Conservation (phyloP, 352 stramenopile species). For the Phytophthora citrophthora region DNA sequence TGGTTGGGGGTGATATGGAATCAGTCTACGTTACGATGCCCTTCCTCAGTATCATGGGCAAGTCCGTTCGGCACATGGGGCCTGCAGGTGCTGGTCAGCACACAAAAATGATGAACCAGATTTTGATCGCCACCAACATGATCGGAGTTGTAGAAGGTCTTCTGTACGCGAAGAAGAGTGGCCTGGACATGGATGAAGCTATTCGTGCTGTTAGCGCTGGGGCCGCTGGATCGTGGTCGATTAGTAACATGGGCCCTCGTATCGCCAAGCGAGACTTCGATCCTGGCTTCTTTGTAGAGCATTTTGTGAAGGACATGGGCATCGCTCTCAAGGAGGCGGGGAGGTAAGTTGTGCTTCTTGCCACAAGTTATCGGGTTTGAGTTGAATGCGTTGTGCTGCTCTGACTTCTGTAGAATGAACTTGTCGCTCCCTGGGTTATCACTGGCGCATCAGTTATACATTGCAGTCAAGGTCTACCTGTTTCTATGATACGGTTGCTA, state of each 20-base stretch:
- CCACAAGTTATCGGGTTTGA: no score
- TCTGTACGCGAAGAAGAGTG: constrained; percentile 88
- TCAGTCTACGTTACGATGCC: constrained; percentile 83
- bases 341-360: constrained; percentile 35
- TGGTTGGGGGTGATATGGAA: constrained; percentile 90
- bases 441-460: constrained; percentile 87
- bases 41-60: constrained; percentile 90
- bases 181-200: constrained; percentile 88
- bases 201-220: constrained; percentile 87
- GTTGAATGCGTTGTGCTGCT: neutral
- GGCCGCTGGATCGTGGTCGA: constrained; percentile 89
- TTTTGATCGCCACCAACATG: constrained; percentile 89
- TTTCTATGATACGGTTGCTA: neutral
- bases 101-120: constrained; percentile 95
- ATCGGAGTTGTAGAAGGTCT: constrained; percentile 90
- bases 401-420: constrained; percentile 67
- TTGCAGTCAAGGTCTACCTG: constrained; percentile 72
- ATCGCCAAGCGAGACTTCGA: constrained; percentile 91
- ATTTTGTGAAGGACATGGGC: constrained; percentile 92
- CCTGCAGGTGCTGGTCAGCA: constrained; percentile 82
- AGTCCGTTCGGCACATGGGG: constrained; percentile 91
- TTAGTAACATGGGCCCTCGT: constrained; percentile 89
- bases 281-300: constrained; percentile 92
- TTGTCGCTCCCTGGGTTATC: constrained; percentile 84
- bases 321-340: constrained; percentile 90